Evolutionary conservation across 768 basidiomycete genomes (phyloP).

Genomic region (Boletus sensibilis): DNA sequence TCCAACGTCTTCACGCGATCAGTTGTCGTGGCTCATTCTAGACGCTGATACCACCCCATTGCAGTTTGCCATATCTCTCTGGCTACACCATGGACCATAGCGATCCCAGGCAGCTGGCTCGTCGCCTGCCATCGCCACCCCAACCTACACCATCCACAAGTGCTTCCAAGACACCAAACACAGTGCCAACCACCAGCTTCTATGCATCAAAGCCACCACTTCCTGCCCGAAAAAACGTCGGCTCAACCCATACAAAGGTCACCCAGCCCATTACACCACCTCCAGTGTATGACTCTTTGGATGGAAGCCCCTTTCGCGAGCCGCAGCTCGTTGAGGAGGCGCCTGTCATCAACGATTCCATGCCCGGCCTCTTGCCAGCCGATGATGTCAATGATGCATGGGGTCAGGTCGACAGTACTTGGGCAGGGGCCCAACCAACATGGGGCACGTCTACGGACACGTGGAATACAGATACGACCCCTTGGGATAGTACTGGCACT

Average conservation of each 20-base stretch:
- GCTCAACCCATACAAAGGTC: conserved; percentile 39
- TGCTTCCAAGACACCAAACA: conserved; percentile 26
- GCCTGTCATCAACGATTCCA: conserved; percentile 35
- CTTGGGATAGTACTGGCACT: conserved; percentile 25
- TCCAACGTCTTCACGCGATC: conserved; percentile 4
- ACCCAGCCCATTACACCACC: conserved; percentile 29
- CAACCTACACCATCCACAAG: conserved; percentile 42
- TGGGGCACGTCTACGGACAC: conserved; percentile 17
- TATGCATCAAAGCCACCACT: conserved; percentile 36
- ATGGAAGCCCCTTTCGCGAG: conserved; percentile 44
- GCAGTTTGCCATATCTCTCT: conserved; percentile 3
- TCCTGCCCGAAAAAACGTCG: conserved; percentile 33
- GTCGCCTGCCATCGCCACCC: conserved; percentile 37
- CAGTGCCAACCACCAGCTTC: conserved; percentile 30
- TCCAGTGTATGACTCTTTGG: conserved; percentile 25
- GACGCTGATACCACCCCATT: conserved; percentile 9
- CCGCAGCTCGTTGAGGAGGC: conserved; percentile 53
- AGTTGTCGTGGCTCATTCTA: neutral
- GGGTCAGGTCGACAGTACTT: conserved; percentile 12
- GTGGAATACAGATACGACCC: conserved; percentile 22
- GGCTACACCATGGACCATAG: conserved; percentile 45
- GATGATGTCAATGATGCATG: conserved; percentile 28
- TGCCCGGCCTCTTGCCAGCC: conserved; percentile 39
- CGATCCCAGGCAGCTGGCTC: conserved; percentile 40
- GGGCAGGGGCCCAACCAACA: conserved; percentile 11